Evolutionary conservation across 1,139 yeast genomes (phyloP), one percentile per base, ranked within the genome.

Genomic region (Geotrichum candidum): DNA sequence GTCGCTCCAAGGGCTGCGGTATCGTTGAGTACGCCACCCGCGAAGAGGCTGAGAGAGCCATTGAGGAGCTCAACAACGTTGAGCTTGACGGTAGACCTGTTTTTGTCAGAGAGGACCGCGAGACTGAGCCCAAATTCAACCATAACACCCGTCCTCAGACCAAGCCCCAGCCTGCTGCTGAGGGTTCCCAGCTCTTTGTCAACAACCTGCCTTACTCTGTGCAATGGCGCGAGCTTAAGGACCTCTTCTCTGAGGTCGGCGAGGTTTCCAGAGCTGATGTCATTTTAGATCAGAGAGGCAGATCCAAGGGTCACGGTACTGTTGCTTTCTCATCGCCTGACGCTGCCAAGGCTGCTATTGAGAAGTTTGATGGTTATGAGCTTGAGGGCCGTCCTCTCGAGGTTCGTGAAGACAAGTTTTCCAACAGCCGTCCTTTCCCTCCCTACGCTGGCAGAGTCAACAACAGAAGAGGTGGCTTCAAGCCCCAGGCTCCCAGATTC

Each of bases 321-420:
- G 97, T 92, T 68, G 92, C 89, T 75, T 91, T 88, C 77, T 96
- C 89, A 76, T 84, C 87, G 65, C 88, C 68, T 65, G 92, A 87
- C 74, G 90, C 95, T 70, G 98, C 98, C 65, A 80, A 81, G 66
- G 90, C 89, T 72, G 97, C 97, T 68, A 88, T 91, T 74, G 94
- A 87, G 76, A 87, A 85, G 74, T 92, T 90, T 74, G 90, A 91
- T 78, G 97, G 97, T 78, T 89, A 88, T 92, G 85, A 88, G 73
- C 85, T 90, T 81, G 88, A 90, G 76, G 96, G 92, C 73, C 88
- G 88, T 75, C 91, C 87, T 77, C 90, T 92, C 64, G 92, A 80
- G 74, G 97, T 92, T 72, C 72, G 75, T 38, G 72, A 71, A 59
- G 74, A 72, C 61, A 66, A 68, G 22, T 72, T 65, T 63, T 83